A percentile compares a stretch with the other conserved stretches of the same genome.
Conservation (phyloP, 202 grass and related monocot genomes). For the Elaeis oleifera region DNA sequence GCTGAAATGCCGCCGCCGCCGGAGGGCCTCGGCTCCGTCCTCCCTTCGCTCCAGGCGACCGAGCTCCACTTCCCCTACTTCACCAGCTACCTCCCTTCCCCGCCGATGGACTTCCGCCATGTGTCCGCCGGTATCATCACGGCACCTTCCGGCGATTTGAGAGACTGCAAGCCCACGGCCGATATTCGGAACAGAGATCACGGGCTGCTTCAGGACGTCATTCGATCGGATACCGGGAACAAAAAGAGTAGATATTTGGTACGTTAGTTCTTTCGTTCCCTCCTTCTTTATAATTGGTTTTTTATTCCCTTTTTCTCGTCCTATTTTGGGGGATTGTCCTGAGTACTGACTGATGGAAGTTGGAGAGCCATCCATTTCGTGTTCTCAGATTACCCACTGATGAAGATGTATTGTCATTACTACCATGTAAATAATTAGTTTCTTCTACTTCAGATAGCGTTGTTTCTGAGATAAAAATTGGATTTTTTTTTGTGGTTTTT, state of each 20-base stretch:
- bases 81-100: neutral
- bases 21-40: neutral
- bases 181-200: neutral
- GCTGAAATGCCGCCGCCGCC: neutral
- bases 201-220: constrained; percentile 19
- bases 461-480: too few species aligned
- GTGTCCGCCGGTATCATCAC: neutral
- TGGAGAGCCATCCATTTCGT: neutral
- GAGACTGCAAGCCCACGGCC: neutral
- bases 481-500: too few species aligned
- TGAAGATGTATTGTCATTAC: neutral
- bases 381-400: neutral
- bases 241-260: neutral
- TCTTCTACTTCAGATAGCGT: too few species aligned
- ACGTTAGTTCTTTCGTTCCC: neutral
- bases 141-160: too few species aligned
- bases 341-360: neutral
- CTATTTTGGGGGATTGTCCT: neutral
- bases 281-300: neutral
- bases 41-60: neutral
- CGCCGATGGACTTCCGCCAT: neutral
- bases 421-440: neutral
- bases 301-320: neutral
- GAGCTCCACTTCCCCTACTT: neutral
- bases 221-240: constrained; percentile 11